Conservation (phyloP, 805 yeast species). For the Teunomyces lycoperdinae region DNA sequence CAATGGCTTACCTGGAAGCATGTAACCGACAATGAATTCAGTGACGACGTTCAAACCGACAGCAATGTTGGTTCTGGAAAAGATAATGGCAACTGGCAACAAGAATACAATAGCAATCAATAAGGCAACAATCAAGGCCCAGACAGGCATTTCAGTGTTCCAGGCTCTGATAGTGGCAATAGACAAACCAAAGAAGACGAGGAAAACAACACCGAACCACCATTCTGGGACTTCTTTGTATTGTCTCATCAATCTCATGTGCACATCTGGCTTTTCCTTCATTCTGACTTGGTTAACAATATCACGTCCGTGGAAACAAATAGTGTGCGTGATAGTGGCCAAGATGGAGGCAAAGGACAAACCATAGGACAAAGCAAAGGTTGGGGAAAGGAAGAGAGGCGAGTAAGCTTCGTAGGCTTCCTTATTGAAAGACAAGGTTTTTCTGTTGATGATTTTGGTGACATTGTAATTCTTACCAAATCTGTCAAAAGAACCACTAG, state of each 20-base stretch:
- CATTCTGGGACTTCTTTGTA: conserved; percentile 43
- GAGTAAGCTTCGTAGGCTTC: conserved; percentile 55
- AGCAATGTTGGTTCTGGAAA: conserved; percentile 34
- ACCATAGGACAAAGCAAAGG: conserved; percentile 61
- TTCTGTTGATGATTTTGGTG: conserved; percentile 41
- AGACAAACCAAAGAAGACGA: conserved; percentile 32
- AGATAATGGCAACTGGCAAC: conserved; percentile 39
- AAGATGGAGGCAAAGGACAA: conserved; percentile 57
- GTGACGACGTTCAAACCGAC: conserved; percentile 43
- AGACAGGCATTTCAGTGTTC: conserved; percentile 43
- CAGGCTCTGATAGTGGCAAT: conserved; percentile 38
- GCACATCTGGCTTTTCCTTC: conserved; percentile 40
- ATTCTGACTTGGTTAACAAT: conserved; percentile 32
- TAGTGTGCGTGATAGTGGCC: conserved; percentile 57
- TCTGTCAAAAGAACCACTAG: conserved; percentile 48
- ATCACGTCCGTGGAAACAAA: conserved; percentile 55
- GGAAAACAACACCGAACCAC: conserved; percentile 34
- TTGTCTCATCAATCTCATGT: conserved; percentile 52
- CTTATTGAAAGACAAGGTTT: conserved; percentile 40
- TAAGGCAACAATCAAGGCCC: conserved; percentile 38
- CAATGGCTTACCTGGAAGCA: conserved; percentile 47
- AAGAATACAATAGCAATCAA: conserved; percentile 38
- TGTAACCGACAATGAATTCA: conserved; percentile 42
- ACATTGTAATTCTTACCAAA: conserved; percentile 51
- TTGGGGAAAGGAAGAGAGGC: conserved; percentile 58